Evolutionary conservation across 1,284 basidiomycete species (phyloP), one percentile per base, ranked within the genome.

Genomic region (Sporisorium sorghi): DNA sequence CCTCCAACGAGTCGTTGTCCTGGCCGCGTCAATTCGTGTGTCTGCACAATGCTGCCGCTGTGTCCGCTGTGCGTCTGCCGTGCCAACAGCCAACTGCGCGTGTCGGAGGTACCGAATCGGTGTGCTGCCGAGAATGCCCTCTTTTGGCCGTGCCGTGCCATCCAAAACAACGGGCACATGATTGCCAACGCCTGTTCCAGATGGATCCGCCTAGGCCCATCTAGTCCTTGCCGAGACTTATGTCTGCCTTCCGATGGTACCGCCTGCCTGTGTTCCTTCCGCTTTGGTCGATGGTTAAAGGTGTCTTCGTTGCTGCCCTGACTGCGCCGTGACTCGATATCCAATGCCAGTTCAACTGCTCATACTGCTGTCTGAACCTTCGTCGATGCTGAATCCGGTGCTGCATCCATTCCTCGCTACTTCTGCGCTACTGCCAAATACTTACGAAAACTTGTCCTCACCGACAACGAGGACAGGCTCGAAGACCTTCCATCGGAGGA

Each of bases 401-500:
- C 52, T 61, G 54, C 44, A 44, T 14, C 10, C 15, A 17, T 37
- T 35, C 32, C 21, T 46, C 33, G 3, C 40, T 40, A 40, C 47
- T 3, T 23, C 19, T 49, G 19, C 21, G 2, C 8, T 1, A 12
- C 15, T 14, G 28, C n/a, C 8, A 23, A 28, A 70, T 56, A 82
- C 82, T 74, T 80, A 83, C 82, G 80, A 73, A 72, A 84, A 84
- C 78, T 84, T 84, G 82, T 82, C 82, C 70, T 77, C 74, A 61
- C 78, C 81, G 47, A 83, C 82, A 54, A 85, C 80, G 55, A 86
- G 79, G 47, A 86, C 71, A 44, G 85, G 85, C 87, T 99, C 96
- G 88, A 98, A 99, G 82, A 98, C 91, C 90, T 99, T 99, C 88
- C 95, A 91, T 83, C 96, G 93, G 81, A 99, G 90, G 86, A 95